These are phyloP conservation scores for Marvania coccoides DNA, from an alignment of 139 green algal genomes.

Conservation along the genomic window DNA sequence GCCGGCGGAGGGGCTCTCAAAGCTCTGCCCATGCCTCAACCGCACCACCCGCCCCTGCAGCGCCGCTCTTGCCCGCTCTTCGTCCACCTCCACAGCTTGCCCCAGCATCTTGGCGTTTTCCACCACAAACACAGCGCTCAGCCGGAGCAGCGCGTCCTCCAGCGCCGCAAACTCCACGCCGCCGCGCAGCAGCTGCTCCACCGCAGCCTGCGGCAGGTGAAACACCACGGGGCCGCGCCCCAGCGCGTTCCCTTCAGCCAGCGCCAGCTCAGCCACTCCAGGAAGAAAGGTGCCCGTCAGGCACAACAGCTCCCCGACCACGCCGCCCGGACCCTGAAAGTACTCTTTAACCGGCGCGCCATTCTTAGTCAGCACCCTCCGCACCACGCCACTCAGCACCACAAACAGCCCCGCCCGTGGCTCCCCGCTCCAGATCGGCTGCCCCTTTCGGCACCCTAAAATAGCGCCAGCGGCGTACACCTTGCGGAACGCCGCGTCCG, in stretches of 20 bases:
- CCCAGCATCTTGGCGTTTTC: not conserved
- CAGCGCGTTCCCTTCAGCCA: conserved; percentile 63
- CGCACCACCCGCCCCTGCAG: no score
- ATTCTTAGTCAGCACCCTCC: not conserved
- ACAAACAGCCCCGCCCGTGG: conserved; percentile 6
- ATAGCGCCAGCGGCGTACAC: conserved; percentile 8
- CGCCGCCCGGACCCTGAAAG: conserved; percentile 44
- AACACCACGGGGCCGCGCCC: conserved; percentile 70
- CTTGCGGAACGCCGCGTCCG: not conserved
- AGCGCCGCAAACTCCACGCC: not conserved
- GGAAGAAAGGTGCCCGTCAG: conserved; percentile 30
- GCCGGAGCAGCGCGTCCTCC: not conserved
- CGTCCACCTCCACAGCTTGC: no score
- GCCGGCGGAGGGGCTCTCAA: no score
- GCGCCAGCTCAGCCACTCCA: conserved; percentile 10
- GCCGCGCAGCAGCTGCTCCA: not conserved
- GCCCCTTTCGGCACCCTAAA: not conserved
- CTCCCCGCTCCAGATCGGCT: not conserved
- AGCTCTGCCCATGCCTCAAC: no score
- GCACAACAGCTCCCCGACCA: conserved; percentile 29
- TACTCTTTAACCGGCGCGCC: conserved; percentile 9
- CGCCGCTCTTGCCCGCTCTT: no score
- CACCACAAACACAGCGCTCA: not conserved
- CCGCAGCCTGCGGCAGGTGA: conserved; percentile 29
- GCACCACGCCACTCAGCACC: conserved; percentile 16